Evolutionary conservation across 2,329 filamentous ascomycete genomes (phyloP).

Genomic region (Colletotrichum salicis): DNA sequence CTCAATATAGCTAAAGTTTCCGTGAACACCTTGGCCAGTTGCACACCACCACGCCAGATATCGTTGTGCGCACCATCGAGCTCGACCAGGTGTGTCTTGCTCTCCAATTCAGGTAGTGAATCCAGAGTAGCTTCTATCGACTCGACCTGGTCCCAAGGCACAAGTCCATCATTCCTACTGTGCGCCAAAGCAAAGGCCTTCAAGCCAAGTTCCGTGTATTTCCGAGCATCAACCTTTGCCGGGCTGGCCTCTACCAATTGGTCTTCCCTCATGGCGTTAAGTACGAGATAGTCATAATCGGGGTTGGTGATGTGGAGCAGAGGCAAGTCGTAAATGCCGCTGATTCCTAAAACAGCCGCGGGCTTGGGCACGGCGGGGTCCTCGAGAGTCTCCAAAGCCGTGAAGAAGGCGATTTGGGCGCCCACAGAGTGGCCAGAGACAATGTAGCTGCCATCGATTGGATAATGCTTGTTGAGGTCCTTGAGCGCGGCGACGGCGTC

Average conservation of each 20-base stretch:
- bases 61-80: conserved; percentile 23
- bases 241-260: conserved; percentile 61
- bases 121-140: not conserved
- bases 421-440: conserved; percentile 30
- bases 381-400: conserved; percentile 2
- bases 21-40: conserved; percentile 16
- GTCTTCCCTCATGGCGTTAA: conserved; percentile 68
- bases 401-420: conserved; percentile 22
- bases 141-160: conserved; percentile 24
- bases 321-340: conserved; percentile 74
- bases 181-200: conserved; percentile 20
- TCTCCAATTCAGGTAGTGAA: not conserved
- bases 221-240: conserved; percentile 46
- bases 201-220: not conserved
- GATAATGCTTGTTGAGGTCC: conserved; percentile 11
- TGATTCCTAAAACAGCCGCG: conserved; percentile 65
- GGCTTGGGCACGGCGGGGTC: conserved; percentile 45
- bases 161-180: conserved; percentile 22
- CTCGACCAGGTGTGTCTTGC: conserved; percentile 2
- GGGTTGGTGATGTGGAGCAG: conserved; percentile 59
- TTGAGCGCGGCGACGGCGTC: conserved; percentile 22
- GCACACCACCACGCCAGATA: conserved; percentile 12
- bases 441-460: conserved; percentile 18
- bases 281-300: conserved; percentile 69
- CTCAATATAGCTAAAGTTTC: not conserved